Evolutionary conservation across 306 rosid genomes (phyloP).

Genomic region (Cyclanthera cordifolia): DNA sequence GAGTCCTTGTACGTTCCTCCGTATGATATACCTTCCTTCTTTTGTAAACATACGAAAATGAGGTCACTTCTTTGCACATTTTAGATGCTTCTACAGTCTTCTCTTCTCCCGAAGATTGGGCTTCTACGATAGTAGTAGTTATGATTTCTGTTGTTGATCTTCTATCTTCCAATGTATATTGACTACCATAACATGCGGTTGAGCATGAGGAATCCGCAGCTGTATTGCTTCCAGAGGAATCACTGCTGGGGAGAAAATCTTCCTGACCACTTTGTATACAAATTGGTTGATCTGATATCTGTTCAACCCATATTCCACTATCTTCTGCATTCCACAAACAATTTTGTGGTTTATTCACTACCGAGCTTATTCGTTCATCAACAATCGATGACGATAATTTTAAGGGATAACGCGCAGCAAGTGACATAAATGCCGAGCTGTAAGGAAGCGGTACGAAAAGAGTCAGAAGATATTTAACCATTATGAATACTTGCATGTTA

Average conservation of each 20-base stretch:
- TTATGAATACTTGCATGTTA: neutral
- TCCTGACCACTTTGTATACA: neutral
- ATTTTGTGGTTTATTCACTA: neutral
- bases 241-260: neutral
- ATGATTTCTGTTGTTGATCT: neutral
- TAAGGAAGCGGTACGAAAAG: neutral
- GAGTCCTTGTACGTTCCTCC: neutral
- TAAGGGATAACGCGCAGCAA: slow-evolving; percentile 38
- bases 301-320: neutral
- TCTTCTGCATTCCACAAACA: neutral
- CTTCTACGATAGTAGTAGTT: neutral
- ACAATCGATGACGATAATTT: slow-evolving; percentile 12
- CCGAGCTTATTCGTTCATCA: neutral
- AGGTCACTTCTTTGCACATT: neutral
- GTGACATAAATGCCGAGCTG: slow-evolving; percentile 66
- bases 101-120: neutral
- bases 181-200: neutral
- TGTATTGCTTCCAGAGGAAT: slow-evolving; percentile 11
- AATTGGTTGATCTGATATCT: slow-evolving; percentile 2
- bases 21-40: neutral
- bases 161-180: neutral
- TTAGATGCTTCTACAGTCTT: neutral
- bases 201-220: neutral
- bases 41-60: neutral
- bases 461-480: neutral